Evolutionary conservation across 2,329 filamentous ascomycete genomes (phyloP).

Genomic region (Sphaerulina vaccinii): DNA sequence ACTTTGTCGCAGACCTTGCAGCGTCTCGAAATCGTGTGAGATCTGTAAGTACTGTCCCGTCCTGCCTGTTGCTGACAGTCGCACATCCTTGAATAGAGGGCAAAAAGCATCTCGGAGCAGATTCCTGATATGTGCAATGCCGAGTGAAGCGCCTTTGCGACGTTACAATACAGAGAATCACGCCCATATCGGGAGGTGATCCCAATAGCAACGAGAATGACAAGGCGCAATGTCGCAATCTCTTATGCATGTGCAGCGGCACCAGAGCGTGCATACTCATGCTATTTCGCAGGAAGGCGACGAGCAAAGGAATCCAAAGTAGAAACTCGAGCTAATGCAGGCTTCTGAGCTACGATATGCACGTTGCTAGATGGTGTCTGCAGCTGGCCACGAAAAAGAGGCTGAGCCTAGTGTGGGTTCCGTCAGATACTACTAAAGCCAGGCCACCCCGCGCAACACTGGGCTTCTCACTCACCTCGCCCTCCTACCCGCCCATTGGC

Average conservation of each 20-base stretch:
- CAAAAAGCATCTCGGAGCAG: conserved; percentile 22
- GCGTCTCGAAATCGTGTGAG: conserved; percentile 18
- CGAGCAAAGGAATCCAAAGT: conserved; percentile 17
- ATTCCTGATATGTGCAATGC: conserved; percentile 21
- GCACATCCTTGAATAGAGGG: neutral
- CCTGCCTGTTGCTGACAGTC: neutral
- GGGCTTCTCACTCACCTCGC: conserved; percentile 20
- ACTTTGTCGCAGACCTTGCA: conserved; percentile 7
- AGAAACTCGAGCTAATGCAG: conserved; percentile 26
- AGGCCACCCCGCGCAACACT: conserved; percentile 19
- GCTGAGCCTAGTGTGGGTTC: conserved; percentile 22
- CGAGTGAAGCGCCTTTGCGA: conserved; percentile 21
- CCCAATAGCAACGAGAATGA: conserved; percentile 18
- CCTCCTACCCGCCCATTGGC: conserved; percentile 29
- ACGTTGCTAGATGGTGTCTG: conserved; percentile 25
- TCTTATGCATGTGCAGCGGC: conserved; percentile 17
- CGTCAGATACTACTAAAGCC: conserved; percentile 14
- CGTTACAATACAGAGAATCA: conserved; percentile 19
- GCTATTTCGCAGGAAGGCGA: conserved; percentile 22
- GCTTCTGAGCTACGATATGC: conserved; percentile 29
- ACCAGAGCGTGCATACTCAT: neutral
- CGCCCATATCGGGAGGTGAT: conserved; percentile 20
- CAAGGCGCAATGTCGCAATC: conserved; percentile 24
- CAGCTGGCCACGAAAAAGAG: conserved; percentile 27
- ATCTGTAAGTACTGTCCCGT: neutral